Percentiles rank a stretch among this genome's conserved stretches.
Evolutionary conservation across 768 basidiomycete species (phyloP).

Genomic region (Lentinus tigrinus): DNA sequence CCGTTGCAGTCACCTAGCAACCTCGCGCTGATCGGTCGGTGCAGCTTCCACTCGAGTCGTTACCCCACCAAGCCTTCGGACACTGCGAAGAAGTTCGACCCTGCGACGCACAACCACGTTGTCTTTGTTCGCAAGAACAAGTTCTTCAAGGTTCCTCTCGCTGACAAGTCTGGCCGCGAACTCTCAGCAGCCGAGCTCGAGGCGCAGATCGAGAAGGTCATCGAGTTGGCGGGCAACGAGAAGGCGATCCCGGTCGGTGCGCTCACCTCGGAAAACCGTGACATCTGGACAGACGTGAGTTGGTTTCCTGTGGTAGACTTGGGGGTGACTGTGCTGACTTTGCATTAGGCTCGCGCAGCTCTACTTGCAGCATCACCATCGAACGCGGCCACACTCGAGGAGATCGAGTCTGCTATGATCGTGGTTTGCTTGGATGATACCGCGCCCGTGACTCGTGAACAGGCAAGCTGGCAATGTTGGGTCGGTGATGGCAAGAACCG

Average conservation of each 20-base stretch:
- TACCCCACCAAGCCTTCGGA: conserved; percentile 84
- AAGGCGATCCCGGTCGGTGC: conserved; percentile 60
- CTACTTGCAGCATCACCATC: conserved; percentile 60
- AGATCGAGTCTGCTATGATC: conserved; percentile 89
- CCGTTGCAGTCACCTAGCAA: background rate
- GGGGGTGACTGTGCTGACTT: background rate
- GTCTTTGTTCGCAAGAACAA: conserved; percentile 89
- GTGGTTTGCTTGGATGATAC: conserved; percentile 84
- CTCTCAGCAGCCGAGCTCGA: conserved; percentile 83
- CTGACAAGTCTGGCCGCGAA: conserved; percentile 60
- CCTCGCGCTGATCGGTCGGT: background rate
- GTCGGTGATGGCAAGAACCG: conserved; percentile 87
- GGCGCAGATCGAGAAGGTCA: conserved; percentile 70
- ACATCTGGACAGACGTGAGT: conserved; percentile 81
- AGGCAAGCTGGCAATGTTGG: conserved; percentile 82
- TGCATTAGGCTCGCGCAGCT: conserved; percentile 49
- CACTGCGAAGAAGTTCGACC: conserved; percentile 78
- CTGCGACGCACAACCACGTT: conserved; percentile 77
- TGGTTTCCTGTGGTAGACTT: background rate
- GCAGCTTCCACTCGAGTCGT: conserved; percentile 88
- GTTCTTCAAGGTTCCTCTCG: conserved; percentile 82
- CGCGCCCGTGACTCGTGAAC: conserved; percentile 77
- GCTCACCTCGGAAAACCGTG: conserved; percentile 86
- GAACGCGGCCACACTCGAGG: conserved; percentile 68
- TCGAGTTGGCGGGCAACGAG: conserved; percentile 55